Evolutionary conservation across 208 protist species (phyloP), one percentile per base, ranked within the genome.

Genomic region (Leishmania gerbilli): DNA sequence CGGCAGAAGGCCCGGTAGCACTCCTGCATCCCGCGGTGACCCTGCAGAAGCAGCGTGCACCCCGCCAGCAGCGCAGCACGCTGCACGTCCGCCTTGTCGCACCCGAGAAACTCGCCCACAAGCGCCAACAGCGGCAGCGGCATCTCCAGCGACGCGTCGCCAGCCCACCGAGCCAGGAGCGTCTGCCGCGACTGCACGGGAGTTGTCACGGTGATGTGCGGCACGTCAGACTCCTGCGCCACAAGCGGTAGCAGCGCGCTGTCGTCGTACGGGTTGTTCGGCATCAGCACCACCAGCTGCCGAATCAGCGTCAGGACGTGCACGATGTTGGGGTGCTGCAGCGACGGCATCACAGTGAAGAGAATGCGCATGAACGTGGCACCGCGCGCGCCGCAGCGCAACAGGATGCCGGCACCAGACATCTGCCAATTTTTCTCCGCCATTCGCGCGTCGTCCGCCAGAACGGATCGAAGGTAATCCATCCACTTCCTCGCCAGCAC

Each of bases 21-120:
- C 77, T 92, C 87, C 80, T 92, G 89, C 85, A 92, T 89, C 27
- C 76, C 58, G 19, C 87, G 84, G 62, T 90, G 84, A 2, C 87
- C 89, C 53, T 80, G 80, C 76, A 76, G 80, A 21, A 88, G 82
- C 37, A 92, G 80, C 40, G 87, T 84, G 47, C 79, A 84, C 13
- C 71, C 80, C 7, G 85, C 84, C 58, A 83, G 53, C 65, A 90
- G 74, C 58, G 87, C 89, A 5, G 85, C 85, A 0, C 58, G 76
- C 68, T 82, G 89, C 71, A 89, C 87, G 60, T 80, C 81, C 31
- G 53, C 67, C 65, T 79, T 87, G 74, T 58, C 79, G n/a, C 83
- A 84, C 6, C 83, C 86, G 6, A 89, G 55, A 37, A 89, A 79
- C 81, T 90, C 84, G 21, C 75, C 62, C 31, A 89, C 84, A 13